A percentile compares a stretch with the other conserved stretches of the same genome.
Conservation (phyloP, 306 rosid genomes). For the Morella rubra region DNA sequence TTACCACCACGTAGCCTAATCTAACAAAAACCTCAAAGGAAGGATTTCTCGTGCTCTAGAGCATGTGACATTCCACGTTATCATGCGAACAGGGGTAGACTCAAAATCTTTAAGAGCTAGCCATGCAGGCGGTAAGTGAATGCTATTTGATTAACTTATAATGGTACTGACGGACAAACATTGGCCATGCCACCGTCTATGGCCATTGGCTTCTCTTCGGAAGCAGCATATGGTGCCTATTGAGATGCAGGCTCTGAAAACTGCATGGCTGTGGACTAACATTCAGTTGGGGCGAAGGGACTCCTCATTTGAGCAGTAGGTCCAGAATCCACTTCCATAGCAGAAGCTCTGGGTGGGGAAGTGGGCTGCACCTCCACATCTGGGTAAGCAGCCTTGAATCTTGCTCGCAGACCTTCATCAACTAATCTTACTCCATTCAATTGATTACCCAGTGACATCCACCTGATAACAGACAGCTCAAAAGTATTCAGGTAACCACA, state of each 20-base stretch:
- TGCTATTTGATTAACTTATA: neutral
- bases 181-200: slow-evolving; percentile 48
- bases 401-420: slow-evolving; percentile 90
- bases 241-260: slow-evolving; percentile 53
- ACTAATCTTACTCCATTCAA: slow-evolving; percentile 84
- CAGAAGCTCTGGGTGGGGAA: slow-evolving; percentile 84
- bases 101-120: slow-evolving; percentile 2
- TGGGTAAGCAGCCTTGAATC: slow-evolving; percentile 98
- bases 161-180: slow-evolving; percentile 31
- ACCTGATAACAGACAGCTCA: slow-evolving; percentile 44
- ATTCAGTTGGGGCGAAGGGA: slow-evolving; percentile 53
- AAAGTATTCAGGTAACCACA: neutral
- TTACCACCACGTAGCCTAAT: neutral
- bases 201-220: slow-evolving; percentile 56
- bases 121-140: neutral
- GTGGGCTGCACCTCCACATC: slow-evolving; percentile 91
- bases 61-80: neutral
- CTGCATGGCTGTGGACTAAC: slow-evolving; percentile 39
- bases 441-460: slow-evolving; percentile 99
- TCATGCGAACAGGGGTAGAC: neutral
- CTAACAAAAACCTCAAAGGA: neutral
- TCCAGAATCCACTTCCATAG: slow-evolving; percentile 70
- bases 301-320: slow-evolving; percentile 51
- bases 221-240: slow-evolving; percentile 37
- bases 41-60: neutral